These are phyloP conservation scores for Thalassiosira hispida DNA, from an alignment of 352 stramenopile genomes.

Conservation along the genomic window DNA sequence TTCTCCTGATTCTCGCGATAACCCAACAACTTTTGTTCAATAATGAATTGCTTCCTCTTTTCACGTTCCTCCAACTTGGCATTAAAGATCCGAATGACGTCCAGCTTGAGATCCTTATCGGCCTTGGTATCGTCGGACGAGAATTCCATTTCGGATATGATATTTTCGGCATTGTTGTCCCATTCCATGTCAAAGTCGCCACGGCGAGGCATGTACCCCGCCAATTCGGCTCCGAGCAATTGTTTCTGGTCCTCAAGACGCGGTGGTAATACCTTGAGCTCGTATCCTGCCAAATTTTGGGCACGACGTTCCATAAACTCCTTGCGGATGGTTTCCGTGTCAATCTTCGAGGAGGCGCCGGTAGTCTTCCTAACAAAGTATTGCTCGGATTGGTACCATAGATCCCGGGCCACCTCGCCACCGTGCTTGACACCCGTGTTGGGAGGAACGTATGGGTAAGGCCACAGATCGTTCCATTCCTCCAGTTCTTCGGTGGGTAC, in stretches of 20 bases:
- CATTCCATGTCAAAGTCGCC: conserved; percentile 98
- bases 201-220: conserved; percentile 95
- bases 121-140: conserved; percentile 85
- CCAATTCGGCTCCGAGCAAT: conserved; percentile 80
- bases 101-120: conserved; percentile 94
- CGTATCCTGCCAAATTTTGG: conserved; percentile 55
- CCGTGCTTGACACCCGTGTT: conserved; percentile 53
- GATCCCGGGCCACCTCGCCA: conserved; percentile 75
- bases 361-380: conserved; percentile 69
- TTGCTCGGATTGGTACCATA: conserved; percentile 74
- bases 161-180: conserved; percentile 96
- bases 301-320: conserved; percentile 72
- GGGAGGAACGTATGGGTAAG: conserved; percentile 67
- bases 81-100: conserved; percentile 97
- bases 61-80: conserved; percentile 93
- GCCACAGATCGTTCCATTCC: conserved; percentile 61
- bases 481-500: conserved; percentile 66
- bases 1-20: conserved; percentile 93
- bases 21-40: conserved; percentile 82
- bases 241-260: conserved; percentile 68
- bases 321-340: conserved; percentile 63
- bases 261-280: conserved; percentile 74
- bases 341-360: conserved; percentile 36
- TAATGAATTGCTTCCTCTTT: conserved; percentile 82
- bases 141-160: conserved; percentile 96